phyloP scores from a whole-genome alignment of 176 grass and related monocot species.

The Chloris gayana region DNA sequence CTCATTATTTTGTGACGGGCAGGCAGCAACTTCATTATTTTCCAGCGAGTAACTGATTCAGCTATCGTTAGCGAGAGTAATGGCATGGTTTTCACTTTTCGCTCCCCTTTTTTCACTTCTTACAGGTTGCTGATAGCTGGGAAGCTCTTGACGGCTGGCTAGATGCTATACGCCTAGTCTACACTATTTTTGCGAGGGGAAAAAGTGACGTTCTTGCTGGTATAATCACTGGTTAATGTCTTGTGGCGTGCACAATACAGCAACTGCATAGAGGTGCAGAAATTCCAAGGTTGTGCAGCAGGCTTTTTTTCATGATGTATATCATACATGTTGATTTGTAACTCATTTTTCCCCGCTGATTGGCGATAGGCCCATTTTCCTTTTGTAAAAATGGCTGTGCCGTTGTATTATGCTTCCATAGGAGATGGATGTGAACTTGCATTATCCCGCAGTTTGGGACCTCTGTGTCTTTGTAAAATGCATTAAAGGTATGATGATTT shows the following conservation, averaged over 20 bases:
- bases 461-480: slow-evolving; percentile 13
- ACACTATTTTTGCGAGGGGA: slow-evolving; percentile 92
- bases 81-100: slow-evolving; percentile 14
- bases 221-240: slow-evolving; percentile 81
- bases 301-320: slow-evolving; percentile 12
- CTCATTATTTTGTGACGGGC: background rate
- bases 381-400: slow-evolving; percentile 27
- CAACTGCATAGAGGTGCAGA: slow-evolving; percentile 1
- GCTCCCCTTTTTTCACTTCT: background rate
- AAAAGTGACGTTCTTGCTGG: slow-evolving; percentile 91
- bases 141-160: slow-evolving; percentile 86
- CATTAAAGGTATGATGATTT: background rate
- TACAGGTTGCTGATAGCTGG: slow-evolving; percentile 93
- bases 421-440: background rate
- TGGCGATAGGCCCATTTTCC: slow-evolving; percentile 25
- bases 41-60: background rate
- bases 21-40: background rate
- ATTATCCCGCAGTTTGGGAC: background rate
- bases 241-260: slow-evolving; percentile 2
- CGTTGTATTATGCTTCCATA: slow-evolving; percentile 26
- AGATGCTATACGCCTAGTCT: slow-evolving; percentile 87
- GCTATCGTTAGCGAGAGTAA: background rate
- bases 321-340: slow-evolving; percentile 42
- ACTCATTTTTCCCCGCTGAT: slow-evolving; percentile 19
- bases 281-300: slow-evolving; percentile 28